These are phyloP conservation scores for Flaveria linearis DNA, from an alignment of 129 eudicot genomes.

Conservation along the genomic window DNA sequence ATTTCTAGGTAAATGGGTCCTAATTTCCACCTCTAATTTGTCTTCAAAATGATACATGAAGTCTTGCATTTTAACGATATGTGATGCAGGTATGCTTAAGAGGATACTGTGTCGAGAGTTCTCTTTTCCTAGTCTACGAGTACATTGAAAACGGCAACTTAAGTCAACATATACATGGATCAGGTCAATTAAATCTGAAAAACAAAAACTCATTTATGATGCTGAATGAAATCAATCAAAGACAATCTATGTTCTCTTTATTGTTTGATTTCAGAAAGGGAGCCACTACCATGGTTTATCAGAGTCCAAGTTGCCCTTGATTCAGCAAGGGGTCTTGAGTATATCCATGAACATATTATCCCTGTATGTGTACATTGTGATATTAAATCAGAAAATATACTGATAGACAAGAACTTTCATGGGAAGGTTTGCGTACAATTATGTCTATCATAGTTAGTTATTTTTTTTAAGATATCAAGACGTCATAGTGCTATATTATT, in stretches of 20 bases:
- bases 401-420: conserved; percentile 39
- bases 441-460: background rate
- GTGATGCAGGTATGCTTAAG: conserved; percentile 47
- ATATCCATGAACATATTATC: conserved; percentile 21
- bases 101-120: conserved; percentile 87
- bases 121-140: conserved; percentile 83
- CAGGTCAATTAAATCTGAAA: conserved; percentile 36
- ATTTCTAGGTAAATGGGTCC: background rate
- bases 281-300: conserved; percentile 71
- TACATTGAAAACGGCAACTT: conserved; percentile 88
- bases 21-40: background rate
- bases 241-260: background rate
- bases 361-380: conserved; percentile 30
- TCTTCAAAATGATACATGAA: conserved; percentile 1
- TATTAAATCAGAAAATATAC: too few species aligned
- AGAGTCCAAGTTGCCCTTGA: conserved; percentile 92
- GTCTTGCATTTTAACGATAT: conserved; percentile 5
- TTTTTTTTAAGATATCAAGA: too few species aligned
- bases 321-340: conserved; percentile 92
- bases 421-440: conserved; percentile 51
- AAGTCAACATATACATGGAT: conserved; percentile 87
- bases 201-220: background rate
- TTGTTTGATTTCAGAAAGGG: conserved; percentile 45
- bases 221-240: background rate
- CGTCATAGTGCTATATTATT: background rate